Conservation (phyloP, 345 rosid species). For the Eucalyptus marginata region DNA sequence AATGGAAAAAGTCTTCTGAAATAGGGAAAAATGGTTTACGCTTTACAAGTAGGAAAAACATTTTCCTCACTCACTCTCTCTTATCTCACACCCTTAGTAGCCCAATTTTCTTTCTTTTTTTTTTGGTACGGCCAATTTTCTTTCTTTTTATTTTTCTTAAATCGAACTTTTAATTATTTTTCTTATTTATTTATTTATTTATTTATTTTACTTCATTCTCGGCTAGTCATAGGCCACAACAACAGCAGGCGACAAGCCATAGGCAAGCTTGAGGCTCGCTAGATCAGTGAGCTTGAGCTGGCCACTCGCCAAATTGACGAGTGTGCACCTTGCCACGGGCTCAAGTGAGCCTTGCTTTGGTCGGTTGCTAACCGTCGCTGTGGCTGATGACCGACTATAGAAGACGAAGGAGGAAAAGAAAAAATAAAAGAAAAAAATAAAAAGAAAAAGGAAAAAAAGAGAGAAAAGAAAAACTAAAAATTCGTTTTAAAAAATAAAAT, state of each 20-base stretch:
- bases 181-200: no score
- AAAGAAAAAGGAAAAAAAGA: no score
- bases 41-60: no score
- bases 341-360: rapidly evolving
- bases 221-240: rapidly evolving
- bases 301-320: rapidly evolving
- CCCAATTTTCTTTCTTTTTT: neutral
- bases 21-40: rapidly evolving
- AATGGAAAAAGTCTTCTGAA: rapidly evolving
- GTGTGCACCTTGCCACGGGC: rapidly evolving
- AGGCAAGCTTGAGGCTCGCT: rapidly evolving
- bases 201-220: neutral
- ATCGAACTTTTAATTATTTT: no score
- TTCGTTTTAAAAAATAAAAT: no score
- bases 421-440: no score
- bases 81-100: neutral
- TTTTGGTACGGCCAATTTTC: neutral
- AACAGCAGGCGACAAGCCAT: rapidly evolving
- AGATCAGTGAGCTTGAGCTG: neutral
- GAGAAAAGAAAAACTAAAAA: no score
- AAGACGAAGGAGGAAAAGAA: neutral
- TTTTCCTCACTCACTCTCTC: neutral
- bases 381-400: rapidly evolving
- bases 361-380: rapidly evolving
- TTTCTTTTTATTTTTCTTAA: no score